Conservation (phyloP, 768 basidiomycete species). For the Hysterangium stoloniferum region DNA sequence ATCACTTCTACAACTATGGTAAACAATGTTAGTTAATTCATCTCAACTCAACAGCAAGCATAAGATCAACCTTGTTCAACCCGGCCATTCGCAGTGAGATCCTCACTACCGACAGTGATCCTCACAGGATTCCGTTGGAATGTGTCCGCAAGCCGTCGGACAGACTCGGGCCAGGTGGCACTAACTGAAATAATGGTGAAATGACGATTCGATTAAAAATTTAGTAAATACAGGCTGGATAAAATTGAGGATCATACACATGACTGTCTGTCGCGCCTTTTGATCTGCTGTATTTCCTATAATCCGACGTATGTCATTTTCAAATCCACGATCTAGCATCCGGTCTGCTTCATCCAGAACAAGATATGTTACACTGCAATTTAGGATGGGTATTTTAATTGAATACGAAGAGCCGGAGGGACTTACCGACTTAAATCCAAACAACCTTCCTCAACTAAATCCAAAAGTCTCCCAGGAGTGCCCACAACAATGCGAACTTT, state of each 20-base stretch:
- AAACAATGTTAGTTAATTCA: not conserved
- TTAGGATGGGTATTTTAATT: slow-evolving; percentile 5
- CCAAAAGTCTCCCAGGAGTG: slow-evolving; percentile 89
- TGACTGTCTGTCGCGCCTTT: slow-evolving; percentile 79
- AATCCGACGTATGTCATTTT: slow-evolving; percentile 92
- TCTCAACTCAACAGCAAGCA: not conserved
- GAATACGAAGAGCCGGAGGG: not conserved
- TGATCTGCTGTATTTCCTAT: slow-evolving; percentile 66
- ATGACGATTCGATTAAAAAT: not conserved
- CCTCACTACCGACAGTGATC: slow-evolving; percentile 93
- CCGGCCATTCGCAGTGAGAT: slow-evolving; percentile 86
- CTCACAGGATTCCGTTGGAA: slow-evolving; percentile 82
- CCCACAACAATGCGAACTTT: slow-evolving; percentile 72
- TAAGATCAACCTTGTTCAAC: slow-evolving; percentile 61
- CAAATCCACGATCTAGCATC: slow-evolving; percentile 97
- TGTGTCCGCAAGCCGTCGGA: slow-evolving; percentile 78
- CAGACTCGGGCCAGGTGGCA: slow-evolving; percentile 96
- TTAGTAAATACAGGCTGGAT: not conserved
- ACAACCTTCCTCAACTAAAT: slow-evolving; percentile 81
- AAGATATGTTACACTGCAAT: slow-evolving; percentile 70
- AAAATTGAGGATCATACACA: slow-evolving; percentile 55
- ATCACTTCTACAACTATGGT: slow-evolving; percentile 72
- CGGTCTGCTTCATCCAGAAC: slow-evolving; percentile 97
- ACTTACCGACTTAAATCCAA: slow-evolving; percentile 74
- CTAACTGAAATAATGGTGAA: slow-evolving; percentile 52